Base-by-base conservation (phyloP, 2,329 filamentous ascomycete species). In the Colletotrichum destructivum region DNA sequence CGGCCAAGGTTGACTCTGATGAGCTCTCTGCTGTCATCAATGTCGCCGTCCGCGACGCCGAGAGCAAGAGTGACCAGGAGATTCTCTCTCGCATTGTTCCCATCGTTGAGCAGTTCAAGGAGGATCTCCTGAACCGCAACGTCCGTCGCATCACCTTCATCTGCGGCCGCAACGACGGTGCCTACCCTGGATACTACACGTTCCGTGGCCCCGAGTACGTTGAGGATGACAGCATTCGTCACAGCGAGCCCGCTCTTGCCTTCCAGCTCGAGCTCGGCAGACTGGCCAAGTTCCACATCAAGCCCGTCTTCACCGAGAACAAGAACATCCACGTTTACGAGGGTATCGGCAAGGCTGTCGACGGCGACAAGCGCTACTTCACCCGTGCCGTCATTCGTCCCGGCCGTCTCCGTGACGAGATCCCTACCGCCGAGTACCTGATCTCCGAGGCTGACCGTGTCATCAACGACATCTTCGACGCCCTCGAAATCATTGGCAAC, bases 251-350 rank as follows among this genome's bases (percentile, higher is more conserved):
- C 62, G 96, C 96, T 66, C 88, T 98, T 82, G 95, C 96, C 79
- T 99, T 98, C 94, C 96, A 99, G 88, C 93, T 98, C 81, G 96
- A 99, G 84, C 91, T 99, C 75, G 93, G 92, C 71, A 93, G 96
- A 82, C 90, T 99, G 40, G 93, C 93, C 79, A 98, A 98, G 86
- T 99, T 99, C 90, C 92, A 95, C 86, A 97, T 98, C 85, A 97
- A 95, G 86, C 96, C 96, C 2, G 95, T 99, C 62, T 99, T 99
- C 85, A 98, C 96, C 0, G 95, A 98, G 84, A 99, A 99, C 88
- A 93, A 97, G 80, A 98, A 97, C 84, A 98, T 99, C 75, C 96
- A 99, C 87, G 95, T 99, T 72, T 99, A 98, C 84, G 95, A 98
- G 87, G 96, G 94, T 76, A 87, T 97, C 78, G 96, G 96, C 80